Evolutionary conservation across 371 early-diverging fungal species (phyloP).

Genomic region (Blyttiomyces sp.): DNA sequence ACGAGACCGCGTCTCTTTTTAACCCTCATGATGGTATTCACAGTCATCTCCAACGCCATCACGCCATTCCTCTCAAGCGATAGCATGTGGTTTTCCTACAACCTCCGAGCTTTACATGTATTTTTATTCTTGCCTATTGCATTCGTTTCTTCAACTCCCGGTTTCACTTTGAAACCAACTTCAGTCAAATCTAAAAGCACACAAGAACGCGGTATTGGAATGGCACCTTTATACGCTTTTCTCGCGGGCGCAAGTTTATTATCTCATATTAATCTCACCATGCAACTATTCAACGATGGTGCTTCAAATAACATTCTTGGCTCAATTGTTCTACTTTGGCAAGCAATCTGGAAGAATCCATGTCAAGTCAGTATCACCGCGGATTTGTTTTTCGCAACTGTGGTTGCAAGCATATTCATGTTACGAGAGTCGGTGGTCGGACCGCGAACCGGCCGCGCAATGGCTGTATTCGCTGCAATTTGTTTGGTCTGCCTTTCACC

Average conservation of each 20-base stretch:
- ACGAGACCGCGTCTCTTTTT: slow-evolving; percentile 9
- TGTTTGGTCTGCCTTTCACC: slow-evolving; percentile 4
- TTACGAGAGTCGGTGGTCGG: slow-evolving; percentile 1
- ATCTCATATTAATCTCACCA: slow-evolving; percentile 4
- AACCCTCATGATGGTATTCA: slow-evolving; percentile 7
- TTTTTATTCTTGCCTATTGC: slow-evolving; percentile 19
- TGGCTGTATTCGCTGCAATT: neutral
- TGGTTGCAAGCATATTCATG: slow-evolving; percentile 18
- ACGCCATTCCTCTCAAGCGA: slow-evolving; percentile 17
- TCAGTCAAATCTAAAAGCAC: slow-evolving; percentile 1
- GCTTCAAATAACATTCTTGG: neutral
- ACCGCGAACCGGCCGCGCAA: neutral
- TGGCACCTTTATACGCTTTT: slow-evolving; percentile 15
- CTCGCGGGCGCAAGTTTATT: slow-evolving; percentile 14
- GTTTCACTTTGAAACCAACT: neutral
- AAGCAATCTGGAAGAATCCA: no score
- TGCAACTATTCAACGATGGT: neutral
- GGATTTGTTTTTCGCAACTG: slow-evolving; percentile 21
- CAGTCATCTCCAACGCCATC: neutral
- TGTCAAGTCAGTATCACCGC: slow-evolving; percentile 27
- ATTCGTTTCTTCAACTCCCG: slow-evolving; percentile 12
- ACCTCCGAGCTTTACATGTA: slow-evolving; percentile 21
- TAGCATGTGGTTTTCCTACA: slow-evolving; percentile 12
- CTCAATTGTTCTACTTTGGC: slow-evolving; percentile 1
- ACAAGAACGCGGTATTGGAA: neutral